A percentile compares a stretch with the other conserved stretches of the same genome.
phyloP scores from a whole-genome alignment of 768 basidiomycete species.

The Ramaria rubella region DNA sequence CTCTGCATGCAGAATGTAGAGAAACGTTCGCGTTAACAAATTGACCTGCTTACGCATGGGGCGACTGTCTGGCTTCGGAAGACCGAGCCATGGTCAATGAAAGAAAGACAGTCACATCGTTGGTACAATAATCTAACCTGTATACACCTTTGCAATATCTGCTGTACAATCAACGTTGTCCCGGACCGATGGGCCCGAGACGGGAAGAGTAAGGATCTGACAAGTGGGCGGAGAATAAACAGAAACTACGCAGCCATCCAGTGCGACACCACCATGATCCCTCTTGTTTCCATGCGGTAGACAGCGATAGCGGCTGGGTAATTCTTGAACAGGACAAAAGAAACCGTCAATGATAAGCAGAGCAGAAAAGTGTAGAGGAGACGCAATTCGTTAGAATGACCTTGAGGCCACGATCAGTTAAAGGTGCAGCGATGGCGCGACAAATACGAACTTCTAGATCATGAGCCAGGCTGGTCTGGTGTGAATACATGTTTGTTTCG shows the following conservation, averaged over 20 bases:
- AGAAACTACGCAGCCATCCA: constrained; percentile 11
- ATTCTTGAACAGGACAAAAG: constrained; percentile 6
- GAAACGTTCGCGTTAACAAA: not conserved
- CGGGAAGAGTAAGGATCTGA: constrained; percentile 8
- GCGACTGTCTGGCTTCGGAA: not conserved
- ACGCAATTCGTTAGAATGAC: constrained; percentile 3
- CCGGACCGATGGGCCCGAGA: constrained; percentile 5
- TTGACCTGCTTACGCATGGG: not conserved
- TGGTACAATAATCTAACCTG: constrained; percentile 14
- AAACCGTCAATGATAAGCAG: constrained; percentile 7
- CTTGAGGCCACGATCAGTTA: constrained; percentile 11
- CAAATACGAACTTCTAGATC: constrained; percentile 15
- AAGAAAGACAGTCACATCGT: constrained; percentile 3
- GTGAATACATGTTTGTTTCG: constrained; percentile 74
- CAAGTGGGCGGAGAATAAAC: not conserved
- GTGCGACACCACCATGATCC: not conserved
- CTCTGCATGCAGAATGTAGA: no score
- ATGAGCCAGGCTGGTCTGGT: constrained; percentile 38
- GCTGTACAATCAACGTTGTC: constrained; percentile 9
- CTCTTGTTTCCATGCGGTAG: not conserved
- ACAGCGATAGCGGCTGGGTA: not conserved
- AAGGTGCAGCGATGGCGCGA: constrained; percentile 13
- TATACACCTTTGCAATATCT: constrained; percentile 10
- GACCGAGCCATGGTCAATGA: not conserved
- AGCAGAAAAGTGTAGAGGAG: not conserved